Evolutionary conservation across 208 protist genomes (phyloP).

Genomic region (Trypanosoma scelopori): DNA sequence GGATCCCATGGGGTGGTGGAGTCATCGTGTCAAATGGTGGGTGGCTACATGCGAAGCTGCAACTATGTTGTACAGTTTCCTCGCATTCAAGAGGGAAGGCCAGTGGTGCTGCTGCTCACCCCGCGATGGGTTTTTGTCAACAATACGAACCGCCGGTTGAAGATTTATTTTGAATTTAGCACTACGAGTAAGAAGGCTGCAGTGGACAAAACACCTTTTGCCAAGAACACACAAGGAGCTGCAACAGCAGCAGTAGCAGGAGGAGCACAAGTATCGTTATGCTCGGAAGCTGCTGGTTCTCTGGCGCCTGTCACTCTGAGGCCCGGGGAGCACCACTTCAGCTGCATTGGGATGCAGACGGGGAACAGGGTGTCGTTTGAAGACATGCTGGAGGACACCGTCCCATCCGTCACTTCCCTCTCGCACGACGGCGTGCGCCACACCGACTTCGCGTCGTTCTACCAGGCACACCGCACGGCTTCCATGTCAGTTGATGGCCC

Average conservation of each 20-base stretch:
- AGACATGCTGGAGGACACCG: constrained; percentile 58
- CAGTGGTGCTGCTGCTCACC: constrained; percentile 65
- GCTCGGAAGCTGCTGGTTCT: constrained; percentile 5
- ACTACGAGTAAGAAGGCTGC: constrained; percentile 17
- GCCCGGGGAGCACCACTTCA: constrained; percentile 74
- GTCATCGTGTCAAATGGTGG: constrained; percentile 28
- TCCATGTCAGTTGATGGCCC: constrained; percentile 61
- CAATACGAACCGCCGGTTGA: constrained; percentile 58
- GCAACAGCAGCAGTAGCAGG: constrained; percentile 8
- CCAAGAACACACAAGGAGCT: background rate
- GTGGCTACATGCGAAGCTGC: constrained; percentile 67
- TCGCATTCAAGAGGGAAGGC: constrained; percentile 59
- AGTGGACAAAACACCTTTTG: background rate
- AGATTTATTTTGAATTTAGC: constrained; percentile 55
- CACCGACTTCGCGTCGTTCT: constrained; percentile 48
- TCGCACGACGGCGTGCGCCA: constrained; percentile 30
- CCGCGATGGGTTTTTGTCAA: constrained; percentile 81
- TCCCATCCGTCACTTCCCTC: constrained; percentile 36
- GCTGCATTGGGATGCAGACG: constrained; percentile 64
- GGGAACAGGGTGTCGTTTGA: constrained; percentile 63
- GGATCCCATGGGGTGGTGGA: constrained; percentile 66
- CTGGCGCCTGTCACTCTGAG: constrained; percentile 47
- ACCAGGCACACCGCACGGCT: constrained; percentile 61
- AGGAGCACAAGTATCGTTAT: background rate
- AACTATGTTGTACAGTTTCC: constrained; percentile 80